A percentile compares a stretch with the other conserved stretches of the same genome.
Conservation (phyloP, 768 basidiomycete species). For the Tephrocybe sp. region DNA sequence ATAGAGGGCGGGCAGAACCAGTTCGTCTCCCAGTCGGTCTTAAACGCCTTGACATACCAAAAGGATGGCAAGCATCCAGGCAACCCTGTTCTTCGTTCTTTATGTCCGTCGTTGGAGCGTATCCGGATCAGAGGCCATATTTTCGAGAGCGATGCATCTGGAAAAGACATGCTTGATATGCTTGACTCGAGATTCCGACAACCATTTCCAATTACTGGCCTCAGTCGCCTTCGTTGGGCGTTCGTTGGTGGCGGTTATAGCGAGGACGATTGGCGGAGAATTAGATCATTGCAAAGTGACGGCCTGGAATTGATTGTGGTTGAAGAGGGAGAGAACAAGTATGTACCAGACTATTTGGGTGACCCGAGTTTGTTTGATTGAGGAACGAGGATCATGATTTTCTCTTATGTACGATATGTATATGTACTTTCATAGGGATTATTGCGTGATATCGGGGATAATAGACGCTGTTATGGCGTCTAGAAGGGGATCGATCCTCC, state of each 20-base stretch:
- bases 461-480: no score
- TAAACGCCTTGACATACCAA: not conserved
- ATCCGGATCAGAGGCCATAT: not conserved
- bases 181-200: not conserved
- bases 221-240: not conserved
- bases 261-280: not conserved
- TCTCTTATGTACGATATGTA: no score
- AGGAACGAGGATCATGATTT: not conserved
- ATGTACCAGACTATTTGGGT: not conserved
- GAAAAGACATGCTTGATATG: not conserved
- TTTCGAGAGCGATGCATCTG: not conserved
- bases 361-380: slow-evolving; percentile 1
- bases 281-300: not conserved
- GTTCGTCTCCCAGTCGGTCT: not conserved
- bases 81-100: not conserved
- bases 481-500: no score
- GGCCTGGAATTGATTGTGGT: not conserved
- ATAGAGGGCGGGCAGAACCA: not conserved
- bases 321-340: not conserved
- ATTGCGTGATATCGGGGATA: no score
- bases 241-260: not conserved
- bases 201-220: not conserved
- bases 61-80: not conserved
- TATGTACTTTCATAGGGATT: no score
- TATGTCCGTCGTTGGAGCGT: not conserved